Evolutionary conservation across 345 rosid species (phyloP).

Genomic region (Ceriops zippeliana): DNA sequence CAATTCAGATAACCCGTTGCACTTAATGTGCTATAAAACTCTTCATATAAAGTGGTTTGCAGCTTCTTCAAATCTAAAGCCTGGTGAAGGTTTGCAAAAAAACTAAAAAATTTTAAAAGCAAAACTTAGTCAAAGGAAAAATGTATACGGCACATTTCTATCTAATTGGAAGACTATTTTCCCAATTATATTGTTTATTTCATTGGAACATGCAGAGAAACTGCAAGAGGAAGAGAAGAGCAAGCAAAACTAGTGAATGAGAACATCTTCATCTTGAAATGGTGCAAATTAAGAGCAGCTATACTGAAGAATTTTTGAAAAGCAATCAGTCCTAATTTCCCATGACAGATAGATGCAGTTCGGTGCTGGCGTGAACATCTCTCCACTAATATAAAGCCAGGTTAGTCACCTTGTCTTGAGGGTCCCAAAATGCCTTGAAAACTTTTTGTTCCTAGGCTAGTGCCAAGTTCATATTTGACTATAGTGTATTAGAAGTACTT

Average conservation of each 20-base stretch:
- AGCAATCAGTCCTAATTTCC: background rate
- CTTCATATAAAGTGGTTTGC: constrained; percentile 28
- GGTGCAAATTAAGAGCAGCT: background rate
- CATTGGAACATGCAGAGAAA: background rate
- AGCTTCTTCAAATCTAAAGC: constrained; percentile 33
- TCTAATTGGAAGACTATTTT: background rate
- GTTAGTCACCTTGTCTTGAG: background rate
- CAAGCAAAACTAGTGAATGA: background rate
- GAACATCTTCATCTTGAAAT: background rate
- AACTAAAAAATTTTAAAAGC: background rate
- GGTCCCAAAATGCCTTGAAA: background rate
- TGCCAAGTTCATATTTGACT: background rate
- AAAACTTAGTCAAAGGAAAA: background rate
- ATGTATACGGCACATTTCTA: background rate
- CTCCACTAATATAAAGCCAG: background rate
- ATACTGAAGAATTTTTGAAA: background rate
- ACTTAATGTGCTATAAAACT: constrained; percentile 24
- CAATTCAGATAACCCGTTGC: constrained; percentile 5
- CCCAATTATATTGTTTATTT: background rate
- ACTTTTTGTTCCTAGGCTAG: no score
- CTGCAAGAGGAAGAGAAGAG: background rate
- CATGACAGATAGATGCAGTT: background rate
- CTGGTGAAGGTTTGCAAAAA: constrained; percentile 26
- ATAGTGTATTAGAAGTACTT: background rate
- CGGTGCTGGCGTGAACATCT: background rate